phyloP scores from a whole-genome alignment of 441 rosid species.

The Viola pubescens region DNA sequence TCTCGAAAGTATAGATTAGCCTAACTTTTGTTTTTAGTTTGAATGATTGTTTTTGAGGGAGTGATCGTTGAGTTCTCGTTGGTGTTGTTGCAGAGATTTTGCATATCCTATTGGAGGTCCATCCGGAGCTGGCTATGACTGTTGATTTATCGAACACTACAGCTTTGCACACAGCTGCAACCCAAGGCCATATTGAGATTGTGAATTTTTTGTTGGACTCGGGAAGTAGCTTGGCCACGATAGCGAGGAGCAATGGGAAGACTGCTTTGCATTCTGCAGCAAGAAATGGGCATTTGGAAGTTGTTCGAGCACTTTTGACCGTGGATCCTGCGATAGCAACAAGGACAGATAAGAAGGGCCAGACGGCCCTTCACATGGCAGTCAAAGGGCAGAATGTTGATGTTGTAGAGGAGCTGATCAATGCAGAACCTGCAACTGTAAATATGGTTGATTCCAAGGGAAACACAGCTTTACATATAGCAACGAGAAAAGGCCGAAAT shows the following conservation, averaged over 20 bases:
- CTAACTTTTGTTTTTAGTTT: not conserved
- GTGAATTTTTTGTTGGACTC: constrained; percentile 53
- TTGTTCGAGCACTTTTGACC: constrained; percentile 49
- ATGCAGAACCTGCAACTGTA: constrained; percentile 44
- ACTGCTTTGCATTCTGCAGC: constrained; percentile 86
- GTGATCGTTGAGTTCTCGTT: constrained; percentile 5
- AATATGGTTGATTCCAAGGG: constrained; percentile 80
- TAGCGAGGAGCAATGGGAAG: constrained; percentile 82
- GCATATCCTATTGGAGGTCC: constrained; percentile 54
- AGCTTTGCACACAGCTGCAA: constrained; percentile 78
- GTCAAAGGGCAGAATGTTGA: constrained; percentile 69
- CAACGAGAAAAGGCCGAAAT: constrained; percentile 71
- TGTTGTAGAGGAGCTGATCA: constrained; percentile 62
- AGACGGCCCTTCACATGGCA: constrained; percentile 95
- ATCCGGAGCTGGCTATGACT: constrained; percentile 81
- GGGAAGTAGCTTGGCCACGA: constrained; percentile 65
- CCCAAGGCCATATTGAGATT: constrained; percentile 66
- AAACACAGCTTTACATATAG: constrained; percentile 72
- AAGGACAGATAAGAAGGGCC: constrained; percentile 86
- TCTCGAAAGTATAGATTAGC: not conserved
- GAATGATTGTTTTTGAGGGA: not conserved
- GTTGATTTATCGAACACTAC: constrained; percentile 77
- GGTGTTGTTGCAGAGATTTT: constrained; percentile 43
- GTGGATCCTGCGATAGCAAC: constrained; percentile 47
- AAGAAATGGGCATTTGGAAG: constrained; percentile 76